Evolutionary conservation across 345 rosid species (phyloP).

Genomic region (Alliaria petiolata): DNA sequence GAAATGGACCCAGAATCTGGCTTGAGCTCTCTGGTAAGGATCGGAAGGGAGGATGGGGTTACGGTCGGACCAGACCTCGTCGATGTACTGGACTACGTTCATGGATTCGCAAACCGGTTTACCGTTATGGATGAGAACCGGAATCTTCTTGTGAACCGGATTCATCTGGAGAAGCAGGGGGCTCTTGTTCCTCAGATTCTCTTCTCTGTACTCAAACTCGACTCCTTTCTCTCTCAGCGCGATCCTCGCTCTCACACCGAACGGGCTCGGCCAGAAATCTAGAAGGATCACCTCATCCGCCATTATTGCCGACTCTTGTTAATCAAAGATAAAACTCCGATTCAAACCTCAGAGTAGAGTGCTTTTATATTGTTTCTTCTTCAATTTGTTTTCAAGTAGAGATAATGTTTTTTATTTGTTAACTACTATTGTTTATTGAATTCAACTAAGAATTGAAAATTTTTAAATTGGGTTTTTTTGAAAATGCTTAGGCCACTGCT

Average conservation of each 20-base stretch:
- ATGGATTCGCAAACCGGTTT: constrained; percentile 28
- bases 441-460: not conserved
- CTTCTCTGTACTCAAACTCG: constrained; percentile 17
- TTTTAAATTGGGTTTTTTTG: not conserved
- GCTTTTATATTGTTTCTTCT: not conserved
- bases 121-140: constrained; percentile 31
- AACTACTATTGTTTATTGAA: not conserved
- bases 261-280: constrained; percentile 23
- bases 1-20: constrained; percentile 32
- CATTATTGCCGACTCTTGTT: constrained; percentile 11
- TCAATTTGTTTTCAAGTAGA: not conserved
- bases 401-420: not conserved
- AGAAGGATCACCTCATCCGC: constrained; percentile 24
- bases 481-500: constrained; percentile 16
- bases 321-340: not conserved
- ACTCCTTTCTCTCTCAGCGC: constrained; percentile 27
- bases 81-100: constrained; percentile 27
- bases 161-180: constrained; percentile 18
- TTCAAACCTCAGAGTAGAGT: not conserved
- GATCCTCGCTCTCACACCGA: constrained; percentile 24
- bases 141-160: constrained; percentile 31
- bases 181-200: constrained; percentile 22
- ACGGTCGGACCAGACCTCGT: constrained; percentile 24
- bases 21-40: constrained; percentile 31
- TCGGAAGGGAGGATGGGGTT: constrained; percentile 20